Conservation (phyloP, 2,329 filamentous ascomycete genomes). For the Pseudopithomyces chartarum region DNA sequence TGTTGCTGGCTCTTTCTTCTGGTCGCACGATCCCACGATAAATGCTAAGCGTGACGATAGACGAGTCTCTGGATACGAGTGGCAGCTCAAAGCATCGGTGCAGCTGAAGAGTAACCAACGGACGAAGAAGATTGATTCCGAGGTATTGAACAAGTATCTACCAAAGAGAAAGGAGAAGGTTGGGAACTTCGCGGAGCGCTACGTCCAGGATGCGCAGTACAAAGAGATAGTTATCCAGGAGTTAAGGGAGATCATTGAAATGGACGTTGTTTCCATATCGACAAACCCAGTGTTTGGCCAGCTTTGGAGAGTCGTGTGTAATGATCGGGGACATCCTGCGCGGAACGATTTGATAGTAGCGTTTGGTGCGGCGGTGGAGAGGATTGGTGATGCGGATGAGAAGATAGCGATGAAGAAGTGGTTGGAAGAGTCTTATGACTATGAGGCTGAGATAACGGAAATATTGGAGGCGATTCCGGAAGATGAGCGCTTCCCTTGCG, state of each 20-base stretch:
- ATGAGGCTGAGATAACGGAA: constrained; percentile 50
- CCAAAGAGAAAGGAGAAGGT: constrained; percentile 36
- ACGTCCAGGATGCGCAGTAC: constrained; percentile 47
- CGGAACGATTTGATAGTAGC: constrained; percentile 50
- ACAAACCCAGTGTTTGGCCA: constrained; percentile 58
- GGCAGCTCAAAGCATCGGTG: constrained; percentile 3
- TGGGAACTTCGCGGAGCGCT: constrained; percentile 43
- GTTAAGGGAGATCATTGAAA: constrained; percentile 50
- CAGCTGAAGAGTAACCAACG: constrained; percentile 20
- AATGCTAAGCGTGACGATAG: not conserved
- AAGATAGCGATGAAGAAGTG: constrained; percentile 52
- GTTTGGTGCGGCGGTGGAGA: constrained; percentile 50
- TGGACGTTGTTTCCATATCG: constrained; percentile 52
- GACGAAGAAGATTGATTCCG: constrained; percentile 15
- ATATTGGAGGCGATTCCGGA: constrained; percentile 46
- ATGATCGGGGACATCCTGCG: constrained; percentile 49
- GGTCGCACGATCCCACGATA: constrained; percentile 12
- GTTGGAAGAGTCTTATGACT: constrained; percentile 60
- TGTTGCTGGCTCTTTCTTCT: constrained; percentile 23
- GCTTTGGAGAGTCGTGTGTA: constrained; percentile 57
- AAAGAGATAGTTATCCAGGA: constrained; percentile 46
- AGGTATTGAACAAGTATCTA: constrained; percentile 38
- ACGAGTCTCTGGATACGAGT: not conserved
- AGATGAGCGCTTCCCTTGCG: constrained; percentile 52
- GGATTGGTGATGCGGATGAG: constrained; percentile 36